Evolutionary conservation across 2,329 filamentous ascomycete genomes (phyloP).

Genomic region (Coniochaeta sp.): DNA sequence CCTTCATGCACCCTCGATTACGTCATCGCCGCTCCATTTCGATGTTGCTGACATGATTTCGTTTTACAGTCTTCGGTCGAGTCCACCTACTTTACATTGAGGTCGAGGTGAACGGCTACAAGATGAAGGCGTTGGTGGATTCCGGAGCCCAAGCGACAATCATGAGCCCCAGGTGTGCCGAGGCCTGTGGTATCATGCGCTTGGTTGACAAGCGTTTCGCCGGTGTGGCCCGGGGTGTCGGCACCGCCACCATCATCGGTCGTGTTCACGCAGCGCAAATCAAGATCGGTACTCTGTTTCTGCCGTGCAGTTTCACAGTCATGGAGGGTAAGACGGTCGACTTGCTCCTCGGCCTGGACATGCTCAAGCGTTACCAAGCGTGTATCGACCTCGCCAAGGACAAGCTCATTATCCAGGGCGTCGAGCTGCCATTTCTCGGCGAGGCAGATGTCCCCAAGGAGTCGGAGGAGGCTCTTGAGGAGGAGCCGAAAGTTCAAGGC

Average conservation of each 20-base stretch:
- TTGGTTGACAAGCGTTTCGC: slow-evolving; percentile 89
- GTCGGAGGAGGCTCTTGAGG: slow-evolving; percentile 60
- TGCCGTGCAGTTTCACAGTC: slow-evolving; percentile 95
- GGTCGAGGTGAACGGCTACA: slow-evolving; percentile 87
- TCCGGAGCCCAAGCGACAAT: slow-evolving; percentile 97
- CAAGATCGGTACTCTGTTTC: slow-evolving; percentile 77
- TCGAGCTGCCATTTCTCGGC: slow-evolving; percentile 82
- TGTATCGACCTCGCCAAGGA: slow-evolving; percentile 82
- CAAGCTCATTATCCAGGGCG: slow-evolving; percentile 78
- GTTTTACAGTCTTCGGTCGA: slow-evolving; percentile 69
- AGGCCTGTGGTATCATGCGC: slow-evolving; percentile 91
- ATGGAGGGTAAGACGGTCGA: slow-evolving; percentile 99
- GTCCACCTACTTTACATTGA: slow-evolving; percentile 96
- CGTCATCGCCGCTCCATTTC: slow-evolving; percentile 11
- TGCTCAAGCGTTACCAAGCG: slow-evolving; percentile 93
- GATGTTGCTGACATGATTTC: neutral
- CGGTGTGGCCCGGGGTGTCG: slow-evolving; percentile 86
- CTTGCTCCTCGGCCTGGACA: slow-evolving; percentile 85
- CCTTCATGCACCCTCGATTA: neutral
- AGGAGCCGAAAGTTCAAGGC: slow-evolving; percentile 78
- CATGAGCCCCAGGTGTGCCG: slow-evolving; percentile 92
- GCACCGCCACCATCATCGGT: slow-evolving; percentile 88
- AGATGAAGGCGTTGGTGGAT: slow-evolving; percentile 93
- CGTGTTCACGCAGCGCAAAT: slow-evolving; percentile 94
- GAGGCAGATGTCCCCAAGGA: slow-evolving; percentile 92